Evolutionary conservation across 345 rosid genomes (phyloP), one percentile per base, ranked within the genome.

Genomic region (Noccaea bulbosa): DNA sequence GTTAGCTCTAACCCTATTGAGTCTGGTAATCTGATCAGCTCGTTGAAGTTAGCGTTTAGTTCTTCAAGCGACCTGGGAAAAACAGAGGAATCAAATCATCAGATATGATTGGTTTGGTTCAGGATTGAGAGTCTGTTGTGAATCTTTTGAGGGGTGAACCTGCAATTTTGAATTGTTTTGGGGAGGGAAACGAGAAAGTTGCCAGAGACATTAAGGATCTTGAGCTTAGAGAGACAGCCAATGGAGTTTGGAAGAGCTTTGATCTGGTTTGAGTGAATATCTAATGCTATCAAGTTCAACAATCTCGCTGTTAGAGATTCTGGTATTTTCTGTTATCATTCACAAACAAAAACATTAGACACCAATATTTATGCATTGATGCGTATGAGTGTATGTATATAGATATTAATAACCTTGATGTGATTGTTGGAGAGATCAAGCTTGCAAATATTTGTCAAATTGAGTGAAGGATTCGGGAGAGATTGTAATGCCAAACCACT

Each of bases 381-480:
- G 54, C 32, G 52, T 35, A 27, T 27, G 30, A 27, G 30, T 41
- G 63, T 45, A 33, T 33, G 35, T 20, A 1, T 20, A 8, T 38
- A 22, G 12, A 14, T 9, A 34, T 3, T 41, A 32, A 15, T 8
- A 71, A 90, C 97, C 88, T 86, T 85, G 55, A 93, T 89, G 71
- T 93, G 87, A 69, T 93, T 93, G 54, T 86, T 84, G 73, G 96
- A 91, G 72, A 93, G 92, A 69, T 93, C 88, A 32, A 93, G 82
- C 55, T 87, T 87, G 85, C 83, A 85, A 63, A 93, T 85, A 37
- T 66, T 49, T 5, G 75, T 81, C 78, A 93, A 72, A 76, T 85
- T 91, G 10, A 88, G 77, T 45, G 91, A 71, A 79, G 88, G 87
- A 67, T 58, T 82, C 0, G 92, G 87, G 11, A 91, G 82, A 51